These are phyloP conservation scores for Alternaria conjuncta DNA, from an alignment of 2,329 filamentous ascomycete species.

Conservation along the genomic window DNA sequence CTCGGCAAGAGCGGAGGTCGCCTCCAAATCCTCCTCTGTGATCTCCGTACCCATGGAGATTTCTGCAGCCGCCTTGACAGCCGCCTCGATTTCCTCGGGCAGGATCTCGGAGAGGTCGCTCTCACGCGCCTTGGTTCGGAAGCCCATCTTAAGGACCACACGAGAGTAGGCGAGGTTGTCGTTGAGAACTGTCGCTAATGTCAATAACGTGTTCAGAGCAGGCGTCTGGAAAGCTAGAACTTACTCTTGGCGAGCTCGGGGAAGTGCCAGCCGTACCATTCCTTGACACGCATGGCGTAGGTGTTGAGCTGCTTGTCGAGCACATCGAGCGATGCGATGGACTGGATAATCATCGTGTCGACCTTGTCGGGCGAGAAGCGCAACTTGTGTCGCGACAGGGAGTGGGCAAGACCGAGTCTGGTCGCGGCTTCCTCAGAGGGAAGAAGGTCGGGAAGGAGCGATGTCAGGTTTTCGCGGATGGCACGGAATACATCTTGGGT, in stretches of 20 bases:
- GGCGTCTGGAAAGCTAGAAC: slow-evolving; percentile 44
- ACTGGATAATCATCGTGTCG: slow-evolving; percentile 99
- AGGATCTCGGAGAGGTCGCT: slow-evolving; percentile 80
- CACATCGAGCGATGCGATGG: slow-evolving; percentile 86
- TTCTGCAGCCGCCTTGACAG: slow-evolving; percentile 92
- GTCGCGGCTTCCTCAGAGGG: slow-evolving; percentile 90
- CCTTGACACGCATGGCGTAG: slow-evolving; percentile 98
- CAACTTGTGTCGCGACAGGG: slow-evolving; percentile 89
- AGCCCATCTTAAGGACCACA: slow-evolving; percentile 86
- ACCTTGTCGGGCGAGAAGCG: slow-evolving; percentile 99
- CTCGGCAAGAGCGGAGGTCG: slow-evolving; percentile 89
- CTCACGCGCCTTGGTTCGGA: slow-evolving; percentile 78
- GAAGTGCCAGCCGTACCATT: slow-evolving; percentile 99
- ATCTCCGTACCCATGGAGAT: slow-evolving; percentile 99
- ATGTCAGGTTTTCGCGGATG: slow-evolving; percentile 87
- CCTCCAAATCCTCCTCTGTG: slow-evolving; percentile 86
- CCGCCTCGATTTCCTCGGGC: slow-evolving; percentile 90
- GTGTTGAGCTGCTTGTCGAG: slow-evolving; percentile 99
- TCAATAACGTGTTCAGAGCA: not conserved
- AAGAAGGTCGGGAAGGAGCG: slow-evolving; percentile 86
- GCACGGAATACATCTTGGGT: slow-evolving; percentile 92
- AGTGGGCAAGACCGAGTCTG: slow-evolving; percentile 95
- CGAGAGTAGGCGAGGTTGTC: slow-evolving; percentile 84
- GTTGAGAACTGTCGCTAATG: slow-evolving; percentile 50
- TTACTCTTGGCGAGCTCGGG: slow-evolving; percentile 87